These are phyloP conservation scores for Kwoniella sp. DNA, from an alignment of 768 basidiomycete genomes.

Conservation along the genomic window DNA sequence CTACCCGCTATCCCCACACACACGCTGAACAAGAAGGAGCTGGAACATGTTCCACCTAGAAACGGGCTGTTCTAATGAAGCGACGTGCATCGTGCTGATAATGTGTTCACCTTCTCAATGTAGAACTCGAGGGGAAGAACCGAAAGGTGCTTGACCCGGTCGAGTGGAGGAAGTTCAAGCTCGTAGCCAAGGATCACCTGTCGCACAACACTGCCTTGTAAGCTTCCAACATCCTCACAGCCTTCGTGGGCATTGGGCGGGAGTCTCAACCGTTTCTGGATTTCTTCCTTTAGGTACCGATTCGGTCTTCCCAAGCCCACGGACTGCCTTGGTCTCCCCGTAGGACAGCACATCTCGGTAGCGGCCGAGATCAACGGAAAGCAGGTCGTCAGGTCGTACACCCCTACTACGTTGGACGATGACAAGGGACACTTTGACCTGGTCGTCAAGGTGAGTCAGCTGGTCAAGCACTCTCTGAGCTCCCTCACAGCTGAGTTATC, in stretches of 20 bases:
- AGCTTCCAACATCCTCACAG: conserved; percentile 44
- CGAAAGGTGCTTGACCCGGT: conserved; percentile 45
- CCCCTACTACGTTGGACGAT: conserved; percentile 90
- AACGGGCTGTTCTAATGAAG: not conserved
- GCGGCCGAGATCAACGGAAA: conserved; percentile 90
- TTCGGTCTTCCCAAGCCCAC: conserved; percentile 75
- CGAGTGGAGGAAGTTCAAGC: conserved; percentile 78
- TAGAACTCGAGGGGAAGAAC: conserved; percentile 7
- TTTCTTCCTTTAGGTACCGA: conserved; percentile 69
- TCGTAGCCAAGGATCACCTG: conserved; percentile 76
- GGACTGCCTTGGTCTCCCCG: conserved; percentile 86
- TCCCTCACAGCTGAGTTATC: not conserved
- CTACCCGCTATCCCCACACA: too few species aligned
- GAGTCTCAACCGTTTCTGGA: conserved; percentile 2
- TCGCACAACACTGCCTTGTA: conserved; percentile 97
- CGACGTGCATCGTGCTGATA: not conserved
- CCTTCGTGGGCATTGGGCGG: not conserved
- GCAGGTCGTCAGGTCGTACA: conserved; percentile 86
- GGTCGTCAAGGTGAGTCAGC: conserved; percentile 77
- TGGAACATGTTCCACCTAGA: not conserved
- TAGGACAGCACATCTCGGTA: conserved; percentile 94
- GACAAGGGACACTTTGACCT: conserved; percentile 93
- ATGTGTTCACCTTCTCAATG: not conserved
- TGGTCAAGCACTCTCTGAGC: not conserved
- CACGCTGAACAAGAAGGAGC: too few species aligned